phyloP scores from a whole-genome alignment of 805 yeast genomes.

The Cyberlindnera maritima region DNA sequence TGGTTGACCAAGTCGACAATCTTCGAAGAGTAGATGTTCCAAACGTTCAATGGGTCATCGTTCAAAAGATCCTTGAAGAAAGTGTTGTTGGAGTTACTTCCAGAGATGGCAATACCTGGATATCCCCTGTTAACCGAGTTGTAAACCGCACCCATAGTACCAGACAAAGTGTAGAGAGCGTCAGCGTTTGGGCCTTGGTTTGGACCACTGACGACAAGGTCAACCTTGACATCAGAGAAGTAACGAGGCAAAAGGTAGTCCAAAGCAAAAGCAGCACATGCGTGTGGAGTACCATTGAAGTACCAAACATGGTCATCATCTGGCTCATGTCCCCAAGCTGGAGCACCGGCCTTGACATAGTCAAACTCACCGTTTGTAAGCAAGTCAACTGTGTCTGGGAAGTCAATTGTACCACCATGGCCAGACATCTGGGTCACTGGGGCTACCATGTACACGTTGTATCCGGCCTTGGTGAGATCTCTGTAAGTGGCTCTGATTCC shows the following conservation, averaged over 20 bases:
- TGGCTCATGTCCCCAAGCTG: conserved; percentile 54
- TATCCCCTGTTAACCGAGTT: conserved; percentile 45
- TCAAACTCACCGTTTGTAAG: conserved; percentile 45
- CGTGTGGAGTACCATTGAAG: conserved; percentile 56
- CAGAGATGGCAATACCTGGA: conserved; percentile 51
- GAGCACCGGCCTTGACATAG: conserved; percentile 46
- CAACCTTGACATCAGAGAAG: conserved; percentile 42
- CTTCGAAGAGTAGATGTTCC: conserved; percentile 44
- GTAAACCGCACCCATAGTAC: conserved; percentile 52
- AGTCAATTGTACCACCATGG: conserved; percentile 50
- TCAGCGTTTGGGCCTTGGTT: conserved; percentile 51
- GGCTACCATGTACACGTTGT: conserved; percentile 48
- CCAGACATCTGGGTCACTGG: conserved; percentile 53
- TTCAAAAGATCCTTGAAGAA: conserved; percentile 39
- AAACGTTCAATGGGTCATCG: conserved; percentile 38
- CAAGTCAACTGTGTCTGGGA: conserved; percentile 39
- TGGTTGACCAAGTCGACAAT: conserved; percentile 39
- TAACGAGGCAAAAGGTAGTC: conserved; percentile 45
- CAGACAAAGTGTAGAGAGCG: conserved; percentile 42
- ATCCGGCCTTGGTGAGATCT: conserved; percentile 44
- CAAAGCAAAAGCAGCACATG: conserved; percentile 47
- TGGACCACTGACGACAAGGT: conserved; percentile 51
- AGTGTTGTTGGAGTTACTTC: conserved; percentile 47
- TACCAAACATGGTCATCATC: conserved; percentile 46
- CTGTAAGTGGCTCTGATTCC: conserved; percentile 57